Percentiles rank a stretch among this genome's conserved stretches.
These are phyloP conservation scores for Camellia japonica DNA, from an alignment of 148 eudicot species.

Conservation along the genomic window DNA sequence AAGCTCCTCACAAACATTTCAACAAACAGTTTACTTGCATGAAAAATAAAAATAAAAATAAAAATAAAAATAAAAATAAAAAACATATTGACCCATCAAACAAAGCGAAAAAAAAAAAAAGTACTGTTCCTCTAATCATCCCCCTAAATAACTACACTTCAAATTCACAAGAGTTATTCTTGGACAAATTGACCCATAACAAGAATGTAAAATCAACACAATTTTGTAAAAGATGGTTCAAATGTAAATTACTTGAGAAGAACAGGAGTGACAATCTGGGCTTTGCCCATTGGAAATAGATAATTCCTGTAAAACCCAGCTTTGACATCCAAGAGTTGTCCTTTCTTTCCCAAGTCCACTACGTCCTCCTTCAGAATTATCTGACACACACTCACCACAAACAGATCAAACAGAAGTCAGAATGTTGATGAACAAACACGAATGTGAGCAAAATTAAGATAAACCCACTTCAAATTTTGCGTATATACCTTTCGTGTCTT, in stretches of 20 bases:
- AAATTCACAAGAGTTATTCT: background rate
- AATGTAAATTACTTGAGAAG: conserved; percentile 52
- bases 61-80: background rate
- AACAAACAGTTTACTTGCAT: conserved; percentile 12
- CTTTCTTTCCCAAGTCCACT: conserved; percentile 70
- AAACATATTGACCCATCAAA: background rate
- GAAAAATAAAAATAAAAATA: too few species aligned
- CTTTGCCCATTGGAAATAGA: conserved; percentile 74
- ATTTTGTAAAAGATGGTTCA: background rate
- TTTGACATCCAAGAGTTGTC: conserved; percentile 76
- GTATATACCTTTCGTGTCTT: conserved; percentile 59
- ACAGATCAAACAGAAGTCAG: conserved; percentile 5
- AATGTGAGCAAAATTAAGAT: background rate
- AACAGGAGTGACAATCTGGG: conserved; percentile 64
- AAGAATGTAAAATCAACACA: background rate
- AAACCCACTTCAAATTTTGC: background rate
- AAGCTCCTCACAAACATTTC: background rate
- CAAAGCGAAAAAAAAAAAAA: background rate
- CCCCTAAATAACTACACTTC: background rate
- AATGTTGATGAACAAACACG: background rate
- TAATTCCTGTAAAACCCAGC: conserved; percentile 82
- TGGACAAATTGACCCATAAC: background rate
- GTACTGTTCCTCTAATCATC: background rate
- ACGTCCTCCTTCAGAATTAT: conserved; percentile 87
- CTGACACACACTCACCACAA: conserved; percentile 28